Evolutionary conservation across 495 filamentous ascomycete species (phyloP).

Genomic region (Hypoxylon lienhwacheense): DNA sequence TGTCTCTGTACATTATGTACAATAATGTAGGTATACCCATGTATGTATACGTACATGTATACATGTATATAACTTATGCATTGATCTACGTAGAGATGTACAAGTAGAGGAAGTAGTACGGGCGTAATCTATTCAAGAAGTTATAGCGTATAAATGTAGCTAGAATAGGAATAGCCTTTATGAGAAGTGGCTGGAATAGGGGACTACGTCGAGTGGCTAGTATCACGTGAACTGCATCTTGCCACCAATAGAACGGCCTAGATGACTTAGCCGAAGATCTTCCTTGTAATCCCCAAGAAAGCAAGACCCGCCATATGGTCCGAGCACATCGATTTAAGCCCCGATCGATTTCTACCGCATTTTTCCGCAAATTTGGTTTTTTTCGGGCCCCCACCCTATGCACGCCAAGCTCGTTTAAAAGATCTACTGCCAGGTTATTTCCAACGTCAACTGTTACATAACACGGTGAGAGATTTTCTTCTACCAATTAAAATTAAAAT

Average conservation of each 20-base stretch:
- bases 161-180: constrained; percentile 2
- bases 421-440: too few relatives aligned
- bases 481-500: too few relatives aligned
- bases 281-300: background rate
- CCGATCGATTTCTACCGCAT: constrained; percentile 27
- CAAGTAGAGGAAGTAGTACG: too few relatives aligned
- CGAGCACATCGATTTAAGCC: constrained; percentile 25
- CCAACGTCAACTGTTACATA: too few relatives aligned
- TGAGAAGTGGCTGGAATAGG: constrained; percentile 14
- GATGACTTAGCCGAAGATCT: constrained; percentile 22
- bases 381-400: too few relatives aligned
- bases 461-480: too few relatives aligned
- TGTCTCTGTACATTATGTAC: too few relatives aligned
- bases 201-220: constrained; percentile 21
- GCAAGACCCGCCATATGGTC: constrained; percentile 2
- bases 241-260: constrained; percentile 15
- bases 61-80: background rate
- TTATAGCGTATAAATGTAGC: background rate
- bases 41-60: background rate
- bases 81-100: background rate
- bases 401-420: too few relatives aligned
- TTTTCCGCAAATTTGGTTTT: too few relatives aligned
- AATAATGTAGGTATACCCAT: background rate
- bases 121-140: constrained; percentile 10
- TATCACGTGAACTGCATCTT: constrained; percentile 3